These are phyloP conservation scores for Penicillium rolfsii DNA, from an alignment of 2,329 filamentous ascomycete species.

Conservation along the genomic window DNA sequence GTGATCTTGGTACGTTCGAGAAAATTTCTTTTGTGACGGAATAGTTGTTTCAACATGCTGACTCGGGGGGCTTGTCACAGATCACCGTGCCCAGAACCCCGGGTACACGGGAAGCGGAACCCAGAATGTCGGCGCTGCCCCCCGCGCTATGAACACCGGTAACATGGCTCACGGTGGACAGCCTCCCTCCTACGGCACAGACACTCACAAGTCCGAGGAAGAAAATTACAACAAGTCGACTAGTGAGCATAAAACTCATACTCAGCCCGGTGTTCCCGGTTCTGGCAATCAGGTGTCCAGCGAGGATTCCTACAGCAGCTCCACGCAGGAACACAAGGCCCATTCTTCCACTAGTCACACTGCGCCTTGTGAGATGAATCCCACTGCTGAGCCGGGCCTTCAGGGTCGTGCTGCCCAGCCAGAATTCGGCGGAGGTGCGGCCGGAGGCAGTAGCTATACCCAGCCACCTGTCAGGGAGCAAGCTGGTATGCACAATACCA, in stretches of 20 bases:
- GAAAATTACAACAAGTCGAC: conserved; percentile 14
- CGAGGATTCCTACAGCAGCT: conserved; percentile 14
- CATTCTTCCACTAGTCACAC: conserved; percentile 18
- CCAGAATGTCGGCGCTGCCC: not conserved
- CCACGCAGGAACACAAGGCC: conserved; percentile 21
- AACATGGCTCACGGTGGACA: conserved; percentile 1
- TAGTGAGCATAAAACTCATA: conserved; percentile 4
- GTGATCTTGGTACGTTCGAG: conserved; percentile 21
- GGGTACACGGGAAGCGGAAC: conserved; percentile 2
- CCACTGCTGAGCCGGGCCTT: not conserved
- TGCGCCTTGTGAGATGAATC: conserved; percentile 11
- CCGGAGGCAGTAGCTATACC: conserved; percentile 20
- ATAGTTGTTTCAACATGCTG: not conserved
- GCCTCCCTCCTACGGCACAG: conserved; percentile 5
- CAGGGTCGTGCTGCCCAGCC: not conserved
- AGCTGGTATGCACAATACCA: conserved; percentile 5
- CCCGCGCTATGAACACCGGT: not conserved
- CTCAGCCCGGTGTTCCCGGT: not conserved
- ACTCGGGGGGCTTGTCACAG: not conserved
- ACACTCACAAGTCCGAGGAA: conserved; percentile 14
- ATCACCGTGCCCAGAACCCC: conserved; percentile 4
- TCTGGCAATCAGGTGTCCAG: not conserved
- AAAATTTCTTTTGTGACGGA: not conserved
- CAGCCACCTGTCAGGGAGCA: not conserved
- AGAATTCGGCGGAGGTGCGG: conserved; percentile 15